A percentile compares a stretch with the other conserved stretches of the same genome.
These are phyloP conservation scores for Xylaria sp. DNA, from an alignment of 2,329 filamentous ascomycete genomes.

Conservation along the genomic window DNA sequence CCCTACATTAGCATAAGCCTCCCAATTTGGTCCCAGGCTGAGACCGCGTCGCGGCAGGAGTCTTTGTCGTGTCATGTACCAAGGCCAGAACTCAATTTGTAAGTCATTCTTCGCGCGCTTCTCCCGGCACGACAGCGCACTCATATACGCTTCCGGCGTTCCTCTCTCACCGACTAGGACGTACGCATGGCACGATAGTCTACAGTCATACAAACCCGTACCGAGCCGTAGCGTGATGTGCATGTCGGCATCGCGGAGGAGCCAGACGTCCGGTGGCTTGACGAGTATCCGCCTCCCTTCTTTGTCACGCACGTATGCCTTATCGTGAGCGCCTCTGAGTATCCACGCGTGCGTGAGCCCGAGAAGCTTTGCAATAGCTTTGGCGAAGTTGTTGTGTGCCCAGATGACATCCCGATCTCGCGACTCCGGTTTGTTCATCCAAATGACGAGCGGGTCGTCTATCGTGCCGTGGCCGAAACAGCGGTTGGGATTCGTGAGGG, in stretches of 20 bases:
- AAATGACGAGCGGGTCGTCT: conserved; percentile 14
- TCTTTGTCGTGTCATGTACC: not conserved
- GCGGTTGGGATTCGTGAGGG: conserved; percentile 12
- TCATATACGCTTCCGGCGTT: conserved; percentile 11
- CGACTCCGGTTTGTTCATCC: not conserved
- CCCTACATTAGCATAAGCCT: conserved; percentile 16
- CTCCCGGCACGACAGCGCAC: not conserved
- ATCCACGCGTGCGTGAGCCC: conserved; percentile 16
- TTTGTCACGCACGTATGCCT: conserved; percentile 4
- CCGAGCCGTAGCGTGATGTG: conserved; percentile 17
- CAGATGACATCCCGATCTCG: conserved; percentile 7
- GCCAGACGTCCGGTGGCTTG: not conserved
- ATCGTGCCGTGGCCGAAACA: conserved; percentile 10
- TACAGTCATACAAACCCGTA: conserved; percentile 10
- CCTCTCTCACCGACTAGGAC: conserved; percentile 6
- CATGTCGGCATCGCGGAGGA: conserved; percentile 10
- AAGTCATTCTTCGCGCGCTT: not conserved
- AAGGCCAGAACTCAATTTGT: conserved; percentile 15
- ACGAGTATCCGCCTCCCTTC: conserved; percentile 1
- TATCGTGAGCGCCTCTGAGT: conserved; percentile 1
- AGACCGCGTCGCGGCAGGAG: not conserved
- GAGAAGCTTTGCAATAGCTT: conserved; percentile 15
- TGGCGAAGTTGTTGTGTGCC: conserved; percentile 19
- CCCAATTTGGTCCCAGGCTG: conserved; percentile 9
- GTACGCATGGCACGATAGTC: conserved; percentile 10